Evolutionary conservation across 2,329 filamentous ascomycete genomes (phyloP).

Genomic region (Tolypocladium tropicale): DNA sequence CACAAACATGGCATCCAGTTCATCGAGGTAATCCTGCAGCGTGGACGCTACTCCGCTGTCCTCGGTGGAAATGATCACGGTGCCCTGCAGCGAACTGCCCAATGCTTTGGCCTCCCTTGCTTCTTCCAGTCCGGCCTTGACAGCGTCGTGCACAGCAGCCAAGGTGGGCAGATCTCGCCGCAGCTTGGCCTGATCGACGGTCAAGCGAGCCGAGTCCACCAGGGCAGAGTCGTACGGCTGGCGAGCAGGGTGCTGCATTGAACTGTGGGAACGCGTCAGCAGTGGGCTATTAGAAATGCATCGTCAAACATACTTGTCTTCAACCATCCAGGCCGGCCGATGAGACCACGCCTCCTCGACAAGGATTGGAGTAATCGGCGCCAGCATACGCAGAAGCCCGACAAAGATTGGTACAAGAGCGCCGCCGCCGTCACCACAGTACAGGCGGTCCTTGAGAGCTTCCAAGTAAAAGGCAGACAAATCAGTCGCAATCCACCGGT

Average conservation of each 20-base stretch:
- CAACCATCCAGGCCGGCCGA: conserved; percentile 53
- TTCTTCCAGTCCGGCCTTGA: conserved; percentile 67
- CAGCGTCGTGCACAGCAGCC: conserved; percentile 48
- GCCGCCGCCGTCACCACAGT: conserved; percentile 65
- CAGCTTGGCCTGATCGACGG: conserved; percentile 25
- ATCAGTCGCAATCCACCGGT: conserved; percentile 71
- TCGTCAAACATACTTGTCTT: conserved; percentile 27
- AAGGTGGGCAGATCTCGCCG: conserved; percentile 35
- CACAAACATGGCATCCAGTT: conserved; percentile 57
- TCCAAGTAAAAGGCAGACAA: conserved; percentile 93
- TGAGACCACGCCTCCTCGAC: conserved; percentile 85
- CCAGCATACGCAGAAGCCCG: conserved; percentile 67
- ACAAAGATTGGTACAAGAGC: conserved; percentile 56
- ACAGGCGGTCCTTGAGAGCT: conserved; percentile 80
- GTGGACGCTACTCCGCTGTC: conserved; percentile 20
- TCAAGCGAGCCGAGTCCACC: conserved; percentile 27
- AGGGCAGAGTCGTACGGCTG: conserved; percentile 37
- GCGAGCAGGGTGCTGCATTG: conserved; percentile 28
- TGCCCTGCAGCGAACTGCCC: conserved; percentile 72
- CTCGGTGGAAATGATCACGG: conserved; percentile 46
- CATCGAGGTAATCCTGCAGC: conserved; percentile 31
- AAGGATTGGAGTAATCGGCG: conserved; percentile 70
- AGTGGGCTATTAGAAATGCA: neutral
- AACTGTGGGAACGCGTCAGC: conserved; percentile 14
- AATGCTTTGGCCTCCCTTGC: conserved; percentile 62